These are phyloP conservation scores for Aspergillus pseudoglaucus DNA, from an alignment of 2,329 filamentous ascomycete species.

Conservation along the genomic window DNA sequence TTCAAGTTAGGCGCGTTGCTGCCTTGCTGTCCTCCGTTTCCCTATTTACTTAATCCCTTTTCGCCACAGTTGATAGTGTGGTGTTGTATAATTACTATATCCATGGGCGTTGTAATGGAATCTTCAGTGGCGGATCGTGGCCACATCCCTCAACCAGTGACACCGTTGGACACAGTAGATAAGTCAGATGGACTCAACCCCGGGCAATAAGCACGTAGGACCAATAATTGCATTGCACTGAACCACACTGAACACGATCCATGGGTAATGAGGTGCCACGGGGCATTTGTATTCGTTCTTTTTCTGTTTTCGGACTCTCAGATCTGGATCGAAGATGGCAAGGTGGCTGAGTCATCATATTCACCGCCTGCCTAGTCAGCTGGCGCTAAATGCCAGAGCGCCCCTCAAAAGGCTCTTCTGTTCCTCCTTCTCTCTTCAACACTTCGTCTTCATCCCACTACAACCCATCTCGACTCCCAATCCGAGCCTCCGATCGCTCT, in stretches of 20 bases:
- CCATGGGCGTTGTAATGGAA: not conserved
- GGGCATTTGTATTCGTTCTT: too few relatives aligned
- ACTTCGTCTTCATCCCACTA: conserved; percentile 10
- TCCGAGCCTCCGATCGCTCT: conserved; percentile 15
- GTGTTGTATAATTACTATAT: not conserved
- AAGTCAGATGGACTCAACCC: not conserved
- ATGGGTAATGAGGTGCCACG: too few relatives aligned
- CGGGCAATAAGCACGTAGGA: not conserved
- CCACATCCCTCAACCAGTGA: not conserved
- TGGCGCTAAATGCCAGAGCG: conserved; percentile 13
- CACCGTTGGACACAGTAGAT: not conserved
- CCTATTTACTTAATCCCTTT: not conserved
- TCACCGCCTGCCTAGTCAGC: conserved; percentile 30
- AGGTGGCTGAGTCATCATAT: conserved; percentile 18
- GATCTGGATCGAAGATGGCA: conserved; percentile 3
- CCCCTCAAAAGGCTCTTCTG: conserved; percentile 33
- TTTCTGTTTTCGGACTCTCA: conserved; percentile 1
- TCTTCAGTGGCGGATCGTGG: not conserved
- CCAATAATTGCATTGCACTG: too few relatives aligned
- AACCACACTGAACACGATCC: too few relatives aligned
- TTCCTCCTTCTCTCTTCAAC: conserved; percentile 15
- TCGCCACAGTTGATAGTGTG: not conserved
- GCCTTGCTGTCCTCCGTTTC: too few relatives aligned
- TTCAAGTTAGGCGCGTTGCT: too few relatives aligned
- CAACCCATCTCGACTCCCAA: not conserved